phyloP scores from a whole-genome alignment of 2,329 filamentous ascomycete species.

The Ascochyta rabiei region DNA sequence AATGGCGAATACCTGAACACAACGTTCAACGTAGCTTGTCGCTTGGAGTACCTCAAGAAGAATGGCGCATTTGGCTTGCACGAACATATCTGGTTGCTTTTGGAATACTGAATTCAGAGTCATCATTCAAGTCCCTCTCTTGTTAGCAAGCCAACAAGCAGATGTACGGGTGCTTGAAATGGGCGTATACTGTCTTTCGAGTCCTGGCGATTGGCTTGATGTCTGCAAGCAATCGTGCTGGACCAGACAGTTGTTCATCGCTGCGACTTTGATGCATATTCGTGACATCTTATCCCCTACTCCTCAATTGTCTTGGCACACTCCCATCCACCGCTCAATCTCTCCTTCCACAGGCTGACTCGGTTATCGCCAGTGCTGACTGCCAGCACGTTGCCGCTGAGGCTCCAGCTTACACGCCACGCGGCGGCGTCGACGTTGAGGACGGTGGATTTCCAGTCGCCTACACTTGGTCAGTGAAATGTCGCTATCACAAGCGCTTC shows the following conservation, averaged over 20 bases:
- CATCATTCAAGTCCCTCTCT: background rate
- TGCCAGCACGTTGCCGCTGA: constrained; percentile 94
- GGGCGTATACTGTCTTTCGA: constrained; percentile 9
- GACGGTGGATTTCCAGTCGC: constrained; percentile 83
- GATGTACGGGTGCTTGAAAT: background rate
- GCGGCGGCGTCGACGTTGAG: constrained; percentile 87
- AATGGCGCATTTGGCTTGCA: background rate
- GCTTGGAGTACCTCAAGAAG: background rate
- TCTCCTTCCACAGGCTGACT: constrained; percentile 98
- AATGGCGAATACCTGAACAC: background rate
- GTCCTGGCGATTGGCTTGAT: background rate
- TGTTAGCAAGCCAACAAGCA: background rate
- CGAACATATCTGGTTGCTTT: background rate
- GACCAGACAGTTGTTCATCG: background rate
- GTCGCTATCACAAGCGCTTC: background rate
- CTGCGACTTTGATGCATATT: background rate
- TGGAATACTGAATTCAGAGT: background rate
- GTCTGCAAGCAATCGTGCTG: constrained; percentile 4
- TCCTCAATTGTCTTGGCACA: constrained; percentile 96
- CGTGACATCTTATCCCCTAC: constrained; percentile 48
- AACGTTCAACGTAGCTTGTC: background rate
- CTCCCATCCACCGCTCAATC: constrained; percentile 94
- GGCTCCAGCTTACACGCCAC: constrained; percentile 97
- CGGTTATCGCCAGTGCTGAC: constrained; percentile 95
- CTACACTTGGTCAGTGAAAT: constrained; percentile 55